These are phyloP conservation scores for Xylariaceae sp. DNA, from an alignment of 2,329 filamentous ascomycete genomes.

Conservation along the genomic window DNA sequence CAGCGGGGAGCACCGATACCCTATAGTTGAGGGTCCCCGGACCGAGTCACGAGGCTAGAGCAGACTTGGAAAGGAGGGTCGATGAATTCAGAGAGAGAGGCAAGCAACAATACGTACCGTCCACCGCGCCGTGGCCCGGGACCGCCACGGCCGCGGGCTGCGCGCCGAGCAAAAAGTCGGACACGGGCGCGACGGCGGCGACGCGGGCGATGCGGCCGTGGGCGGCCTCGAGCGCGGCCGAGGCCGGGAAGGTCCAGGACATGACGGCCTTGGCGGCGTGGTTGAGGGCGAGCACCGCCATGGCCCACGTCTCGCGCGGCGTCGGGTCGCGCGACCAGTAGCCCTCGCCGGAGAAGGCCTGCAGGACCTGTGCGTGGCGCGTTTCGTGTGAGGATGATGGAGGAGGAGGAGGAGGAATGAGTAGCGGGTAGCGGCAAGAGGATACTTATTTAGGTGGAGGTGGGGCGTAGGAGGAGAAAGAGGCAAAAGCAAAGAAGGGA, in stretches of 20 bases:
- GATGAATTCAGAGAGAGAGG: too few species aligned
- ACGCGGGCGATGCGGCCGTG: constrained; percentile 33
- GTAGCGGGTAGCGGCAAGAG: too few species aligned
- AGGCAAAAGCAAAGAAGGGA: too few species aligned
- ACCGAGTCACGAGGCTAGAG: too few species aligned
- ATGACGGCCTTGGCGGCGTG: constrained; percentile 36
- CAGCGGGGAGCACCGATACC: too few species aligned
- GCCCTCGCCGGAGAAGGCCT: constrained; percentile 39
- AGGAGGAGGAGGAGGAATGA: constrained; percentile 37
- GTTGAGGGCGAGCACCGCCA: constrained; percentile 37
- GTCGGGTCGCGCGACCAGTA: constrained; percentile 42
- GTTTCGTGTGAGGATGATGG: too few species aligned
- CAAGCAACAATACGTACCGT: too few species aligned
- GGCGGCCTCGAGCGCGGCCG: constrained; percentile 26
- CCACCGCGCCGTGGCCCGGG: constrained; percentile 17
- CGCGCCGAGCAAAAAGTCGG: constrained; percentile 31
- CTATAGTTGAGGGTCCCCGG: too few species aligned
- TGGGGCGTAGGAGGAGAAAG: too few species aligned
- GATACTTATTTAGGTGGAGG: too few species aligned
- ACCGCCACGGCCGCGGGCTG: constrained; percentile 11
- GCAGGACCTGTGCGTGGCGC: too few species aligned
- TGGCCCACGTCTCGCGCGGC: constrained; percentile 33
- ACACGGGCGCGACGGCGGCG: constrained; percentile 28
- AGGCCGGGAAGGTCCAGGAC: constrained; percentile 38
- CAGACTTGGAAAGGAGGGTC: too few species aligned